phyloP scores from a whole-genome alignment of 345 rosid genomes.

The Acer yangbiense region DNA sequence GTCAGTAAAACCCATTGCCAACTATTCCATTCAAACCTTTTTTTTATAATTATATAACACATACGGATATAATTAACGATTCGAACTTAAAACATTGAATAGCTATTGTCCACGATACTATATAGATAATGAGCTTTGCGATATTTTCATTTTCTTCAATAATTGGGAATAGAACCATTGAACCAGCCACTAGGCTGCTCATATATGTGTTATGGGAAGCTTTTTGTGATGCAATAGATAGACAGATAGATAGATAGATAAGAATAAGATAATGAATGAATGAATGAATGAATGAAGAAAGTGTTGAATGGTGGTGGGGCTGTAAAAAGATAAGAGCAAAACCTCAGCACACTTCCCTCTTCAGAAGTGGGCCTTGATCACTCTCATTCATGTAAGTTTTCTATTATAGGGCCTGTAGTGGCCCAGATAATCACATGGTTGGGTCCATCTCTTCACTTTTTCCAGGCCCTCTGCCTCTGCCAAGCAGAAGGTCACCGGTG shows the following conservation, averaged over 20 bases:
- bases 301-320: slow-evolving; percentile 18
- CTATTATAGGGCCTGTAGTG: slow-evolving; percentile 16
- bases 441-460: slow-evolving; percentile 13
- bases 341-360: background rate
- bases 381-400: background rate
- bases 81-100: too few species aligned
- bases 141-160: background rate
- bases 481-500: too few species aligned
- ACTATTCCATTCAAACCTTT: too few species aligned
- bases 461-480: background rate
- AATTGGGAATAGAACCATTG: background rate
- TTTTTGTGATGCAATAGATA: background rate
- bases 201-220: background rate
- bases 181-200: background rate
- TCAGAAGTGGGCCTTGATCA: slow-evolving; percentile 22
- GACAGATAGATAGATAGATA: too few species aligned
- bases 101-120: too few species aligned
- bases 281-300: background rate
- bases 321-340: background rate
- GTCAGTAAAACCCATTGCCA: background rate
- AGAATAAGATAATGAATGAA: background rate
- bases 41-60: too few species aligned
- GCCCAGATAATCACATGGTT: slow-evolving; percentile 28
- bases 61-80: too few species aligned
- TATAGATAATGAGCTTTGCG: too few species aligned